Evolutionary conservation across 176 grass and related monocot species (phyloP).

Genomic region (Carex cristatella): DNA sequence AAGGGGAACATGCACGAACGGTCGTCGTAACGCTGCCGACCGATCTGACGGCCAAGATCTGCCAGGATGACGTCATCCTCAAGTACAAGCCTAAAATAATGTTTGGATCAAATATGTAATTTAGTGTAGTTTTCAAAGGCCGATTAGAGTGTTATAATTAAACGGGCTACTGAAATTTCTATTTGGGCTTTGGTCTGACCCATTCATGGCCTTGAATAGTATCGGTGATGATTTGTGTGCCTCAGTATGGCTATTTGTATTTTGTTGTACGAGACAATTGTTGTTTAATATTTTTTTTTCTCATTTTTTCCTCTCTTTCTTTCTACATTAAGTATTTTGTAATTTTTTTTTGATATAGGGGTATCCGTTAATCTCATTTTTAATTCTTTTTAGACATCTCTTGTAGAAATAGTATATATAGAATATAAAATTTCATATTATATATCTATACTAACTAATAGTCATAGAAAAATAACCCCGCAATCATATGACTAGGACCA

Average conservation of each 20-base stretch:
- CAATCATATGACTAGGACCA: neutral
- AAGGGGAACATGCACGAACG: slow-evolving; percentile 43
- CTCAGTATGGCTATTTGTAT: neutral
- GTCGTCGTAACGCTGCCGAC: slow-evolving; percentile 63
- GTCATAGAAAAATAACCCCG: neutral
- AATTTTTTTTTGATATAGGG: no score
- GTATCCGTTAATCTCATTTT: no score
- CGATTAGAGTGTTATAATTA: neutral
- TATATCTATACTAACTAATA: no score
- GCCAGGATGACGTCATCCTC: slow-evolving; percentile 47
- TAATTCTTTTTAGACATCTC: no score
- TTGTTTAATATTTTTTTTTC: neutral
- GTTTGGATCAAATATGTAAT: slow-evolving; percentile 29
- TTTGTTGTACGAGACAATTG: neutral
- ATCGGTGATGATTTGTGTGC: neutral
- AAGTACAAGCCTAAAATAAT: slow-evolving; percentile 42
- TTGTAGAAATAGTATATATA: no score
- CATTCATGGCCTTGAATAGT: neutral
- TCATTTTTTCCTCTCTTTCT: neutral
- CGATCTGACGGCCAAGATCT: slow-evolving; percentile 35
- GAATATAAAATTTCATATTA: no score
- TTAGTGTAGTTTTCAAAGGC: neutral
- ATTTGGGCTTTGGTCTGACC: neutral
- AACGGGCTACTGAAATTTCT: neutral
- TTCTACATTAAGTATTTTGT: neutral